These are phyloP conservation scores for Bipolaris sorokiniana DNA, from an alignment of 2,329 filamentous ascomycete species.

Conservation along the genomic window DNA sequence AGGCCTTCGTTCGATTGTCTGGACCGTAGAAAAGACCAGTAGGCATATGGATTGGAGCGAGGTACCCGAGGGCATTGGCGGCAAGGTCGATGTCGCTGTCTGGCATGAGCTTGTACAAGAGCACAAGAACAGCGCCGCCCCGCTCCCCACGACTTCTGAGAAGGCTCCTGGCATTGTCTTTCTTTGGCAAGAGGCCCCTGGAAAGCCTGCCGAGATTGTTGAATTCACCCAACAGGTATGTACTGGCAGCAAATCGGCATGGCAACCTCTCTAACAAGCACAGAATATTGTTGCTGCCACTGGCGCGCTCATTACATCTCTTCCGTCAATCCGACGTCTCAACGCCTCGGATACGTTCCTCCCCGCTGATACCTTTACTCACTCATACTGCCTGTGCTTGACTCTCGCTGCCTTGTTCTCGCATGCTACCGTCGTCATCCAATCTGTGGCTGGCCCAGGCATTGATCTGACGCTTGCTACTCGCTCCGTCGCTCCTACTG, in stretches of 20 bases:
- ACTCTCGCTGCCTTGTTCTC: conserved; percentile 83
- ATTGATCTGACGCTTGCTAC: conserved; percentile 76
- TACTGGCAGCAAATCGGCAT: background rate
- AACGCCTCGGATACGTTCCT: conserved; percentile 79
- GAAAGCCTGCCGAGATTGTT: conserved; percentile 67
- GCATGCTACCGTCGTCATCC: conserved; percentile 85
- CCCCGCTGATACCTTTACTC: conserved; percentile 79
- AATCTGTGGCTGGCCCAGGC: conserved; percentile 78
- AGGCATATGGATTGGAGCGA: conserved; percentile 96
- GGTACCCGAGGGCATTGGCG: conserved; percentile 76
- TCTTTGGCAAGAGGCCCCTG: conserved; percentile 66
- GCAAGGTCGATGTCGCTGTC: conserved; percentile 79
- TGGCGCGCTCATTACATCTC: conserved; percentile 74
- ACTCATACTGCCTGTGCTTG: conserved; percentile 78
- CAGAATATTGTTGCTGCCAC: conserved; percentile 87
- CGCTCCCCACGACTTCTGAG: conserved; percentile 69
- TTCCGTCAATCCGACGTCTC: conserved; percentile 78
- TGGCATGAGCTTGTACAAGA: conserved; percentile 91
- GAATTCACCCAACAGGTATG: conserved; percentile 74
- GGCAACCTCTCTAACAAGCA: conserved; percentile 14
- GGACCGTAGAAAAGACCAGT: conserved; percentile 91
- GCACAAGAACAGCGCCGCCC: conserved; percentile 57
- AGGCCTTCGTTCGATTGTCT: conserved; percentile 76
- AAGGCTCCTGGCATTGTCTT: conserved; percentile 61
- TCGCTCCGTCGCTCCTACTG: conserved; percentile 76